These are phyloP conservation scores for Candida silvicultrix DNA, from an alignment of 805 yeast genomes.

Conservation along the genomic window DNA sequence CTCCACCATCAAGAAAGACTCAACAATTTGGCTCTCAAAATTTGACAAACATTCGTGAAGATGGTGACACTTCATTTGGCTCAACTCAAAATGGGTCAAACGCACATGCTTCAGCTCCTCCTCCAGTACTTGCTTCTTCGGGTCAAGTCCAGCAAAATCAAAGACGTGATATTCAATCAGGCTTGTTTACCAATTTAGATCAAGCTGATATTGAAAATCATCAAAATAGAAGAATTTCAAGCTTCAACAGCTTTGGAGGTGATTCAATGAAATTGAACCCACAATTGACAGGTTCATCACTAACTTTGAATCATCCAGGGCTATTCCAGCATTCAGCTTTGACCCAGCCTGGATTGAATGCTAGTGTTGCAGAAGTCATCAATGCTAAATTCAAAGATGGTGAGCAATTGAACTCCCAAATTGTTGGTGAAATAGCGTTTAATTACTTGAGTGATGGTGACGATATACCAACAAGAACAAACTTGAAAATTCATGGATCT, in stretches of 20 bases:
- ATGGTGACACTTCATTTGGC: conserved; percentile 17
- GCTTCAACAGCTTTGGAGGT: conserved; percentile 21
- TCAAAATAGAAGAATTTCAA: conserved; percentile 19
- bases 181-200: conserved; percentile 39
- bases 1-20: conserved; percentile 53
- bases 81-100: conserved; percentile 1
- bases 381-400: conserved; percentile 74
- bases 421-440: conserved; percentile 83
- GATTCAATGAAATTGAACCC: conserved; percentile 29
- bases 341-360: conserved; percentile 60
- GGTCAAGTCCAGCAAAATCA: conserved; percentile 1
- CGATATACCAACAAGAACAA: conserved; percentile 35
- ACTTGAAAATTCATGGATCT: conserved; percentile 34
- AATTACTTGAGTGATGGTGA: conserved; percentile 41
- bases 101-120: conserved; percentile 8
- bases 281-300: conserved; percentile 37
- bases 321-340: conserved; percentile 45
- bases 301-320: conserved; percentile 25
- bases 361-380: conserved; percentile 81
- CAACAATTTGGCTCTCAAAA: conserved; percentile 17
- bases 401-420: conserved; percentile 46
- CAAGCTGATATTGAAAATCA: conserved; percentile 25
- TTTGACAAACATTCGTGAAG: conserved; percentile 25
- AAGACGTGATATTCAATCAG: conserved; percentile 39
- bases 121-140: conserved; percentile 4